Evolutionary conservation across 176 grass and related monocot species (phyloP), one percentile per base, ranked within the genome.

Genomic region (Luzula sylvatica): DNA sequence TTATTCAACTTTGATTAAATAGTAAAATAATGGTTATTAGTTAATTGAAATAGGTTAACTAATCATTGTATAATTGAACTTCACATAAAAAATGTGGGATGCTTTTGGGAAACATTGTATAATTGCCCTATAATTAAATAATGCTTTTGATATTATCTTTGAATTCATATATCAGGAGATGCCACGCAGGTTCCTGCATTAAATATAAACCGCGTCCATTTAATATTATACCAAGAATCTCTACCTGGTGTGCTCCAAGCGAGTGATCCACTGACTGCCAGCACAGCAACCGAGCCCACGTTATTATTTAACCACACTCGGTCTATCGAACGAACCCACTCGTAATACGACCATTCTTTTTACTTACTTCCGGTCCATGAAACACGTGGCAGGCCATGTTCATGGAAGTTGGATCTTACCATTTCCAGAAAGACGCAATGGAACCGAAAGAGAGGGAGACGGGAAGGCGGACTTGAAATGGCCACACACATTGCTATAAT

Each of bases 381-480:
- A 47, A 46, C 25, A 63, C 15, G 24, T 20, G 43, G 26, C 26
- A 60, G 38, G 11, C 13, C 2, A 20, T 14, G 38, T 60, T 60
- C 42, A 7, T 7, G 19, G 9, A n/a, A 24, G 24, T 46, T 45
- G n/a, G 4, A 15, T 32, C 59, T 42, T 48, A 49, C 43, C 60
- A 11, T 9, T 64, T 64, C 60, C 23, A 28, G 26, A 64, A 64
- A 64, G 60, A 42, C 43, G 43, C 60, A 64, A 64, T 20, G 25
- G 16, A 64, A 64, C 43, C 9, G 60, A 64, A 35, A 64, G 13
- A 64, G 58, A 64, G 58, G 45, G 43, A 50, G 60, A 64, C 43
- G 11, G 43, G 16, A 49, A 50, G 43, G 60, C 60, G 43, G 43
- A 14, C 30, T 11, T 32, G 0, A 8, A 12, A 12, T 44, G 11